A percentile compares a stretch with the other conserved stretches of the same genome.
Conservation (phyloP, 352 stramenopile species). For the Lagenidium giganteum region DNA sequence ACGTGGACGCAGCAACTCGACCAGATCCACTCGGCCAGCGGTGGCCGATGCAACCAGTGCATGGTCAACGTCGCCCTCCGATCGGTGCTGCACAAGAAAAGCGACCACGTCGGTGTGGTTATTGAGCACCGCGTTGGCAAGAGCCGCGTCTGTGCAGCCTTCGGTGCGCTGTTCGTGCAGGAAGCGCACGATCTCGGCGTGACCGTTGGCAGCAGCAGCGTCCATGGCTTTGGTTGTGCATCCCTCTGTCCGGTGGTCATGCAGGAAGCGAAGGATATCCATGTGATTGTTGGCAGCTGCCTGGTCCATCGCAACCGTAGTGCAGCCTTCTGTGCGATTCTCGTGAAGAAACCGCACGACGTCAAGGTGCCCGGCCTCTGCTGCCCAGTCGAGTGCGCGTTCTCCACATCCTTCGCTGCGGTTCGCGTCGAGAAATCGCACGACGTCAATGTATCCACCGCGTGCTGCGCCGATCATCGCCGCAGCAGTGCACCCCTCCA, state of each 20-base stretch:
- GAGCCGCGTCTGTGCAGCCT: too few relatives aligned
- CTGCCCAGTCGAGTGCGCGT: slow-evolving; percentile 41
- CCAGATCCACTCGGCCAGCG: too few relatives aligned
- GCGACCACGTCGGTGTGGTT: too few relatives aligned
- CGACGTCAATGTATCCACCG: slow-evolving; percentile 24
- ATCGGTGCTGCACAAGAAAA: too few relatives aligned
- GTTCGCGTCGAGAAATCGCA: slow-evolving; percentile 32
- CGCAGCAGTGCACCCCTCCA: slow-evolving; percentile 23
- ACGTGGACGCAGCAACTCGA: too few relatives aligned
- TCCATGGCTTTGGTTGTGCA: slow-evolving; percentile 33
- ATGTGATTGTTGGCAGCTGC: slow-evolving; percentile 50
- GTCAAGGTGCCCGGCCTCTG: slow-evolving; percentile 35
- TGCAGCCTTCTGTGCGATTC: slow-evolving; percentile 30
- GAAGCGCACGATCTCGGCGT: too few relatives aligned
- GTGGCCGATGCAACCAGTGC: too few relatives aligned
- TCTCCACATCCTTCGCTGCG: slow-evolving; percentile 30
- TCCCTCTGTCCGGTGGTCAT: slow-evolving; percentile 27
- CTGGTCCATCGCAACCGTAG: slow-evolving; percentile 33
- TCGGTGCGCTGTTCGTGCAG: too few relatives aligned
- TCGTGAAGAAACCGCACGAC: slow-evolving; percentile 42
- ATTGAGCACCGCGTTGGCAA: too few relatives aligned
- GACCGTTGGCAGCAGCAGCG: too few relatives aligned
- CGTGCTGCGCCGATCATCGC: slow-evolving; percentile 29
- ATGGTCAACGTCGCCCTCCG: too few relatives aligned
- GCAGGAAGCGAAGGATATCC: slow-evolving; percentile 41